Evolutionary conservation across 306 rosid genomes (phyloP), one percentile per base, ranked within the genome.

Genomic region (Astragalus glycyphyllos): DNA sequence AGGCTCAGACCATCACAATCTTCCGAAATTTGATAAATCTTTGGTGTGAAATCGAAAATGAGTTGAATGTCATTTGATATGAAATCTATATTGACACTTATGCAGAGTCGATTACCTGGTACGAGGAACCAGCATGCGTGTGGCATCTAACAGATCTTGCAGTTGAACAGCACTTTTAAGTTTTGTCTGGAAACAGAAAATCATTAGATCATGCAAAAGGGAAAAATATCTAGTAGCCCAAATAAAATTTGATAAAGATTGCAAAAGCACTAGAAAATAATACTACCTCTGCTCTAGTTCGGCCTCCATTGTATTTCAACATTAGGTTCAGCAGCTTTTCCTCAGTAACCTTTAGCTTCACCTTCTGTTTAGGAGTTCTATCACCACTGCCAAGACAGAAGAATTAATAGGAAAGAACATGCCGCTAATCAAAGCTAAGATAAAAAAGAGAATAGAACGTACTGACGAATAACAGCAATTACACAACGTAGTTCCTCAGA

Each of bases 321-420:
- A 93, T 90, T 73, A 93, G 69, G 76, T 88, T 93, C 62, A 93
- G 81, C 73, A 93, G 84, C 83, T 82, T 93, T 86, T 93, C 98
- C 86, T 93, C 98, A 0, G 98, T 93, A 77, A 93, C 98, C 70
- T 83, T 93, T 83, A 93, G 86, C 84, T 93, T 93, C 77, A 93
- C 98, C 88, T 93, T 93, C 81, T 93, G 98, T 78, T 93, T 93
- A 69, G 98, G 97, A 80, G 98, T 93, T 87, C 98, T 87, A 85
- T 93, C 98, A 78, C 98, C 98, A 82, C 98, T 93, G 85, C 47
- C 57, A 64, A 71, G 79, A 67, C 44, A 77, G 80, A 65, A 64
- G 66, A 69, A 68, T 72, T 65, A 76, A 61, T 51, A 78, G 63
- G 72, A 66, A 71, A 69, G 80, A 68, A 58, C 31, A 70, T 41